These are phyloP conservation scores for Boletus insuetus DNA, from an alignment of 768 basidiomycete genomes.

Conservation along the genomic window DNA sequence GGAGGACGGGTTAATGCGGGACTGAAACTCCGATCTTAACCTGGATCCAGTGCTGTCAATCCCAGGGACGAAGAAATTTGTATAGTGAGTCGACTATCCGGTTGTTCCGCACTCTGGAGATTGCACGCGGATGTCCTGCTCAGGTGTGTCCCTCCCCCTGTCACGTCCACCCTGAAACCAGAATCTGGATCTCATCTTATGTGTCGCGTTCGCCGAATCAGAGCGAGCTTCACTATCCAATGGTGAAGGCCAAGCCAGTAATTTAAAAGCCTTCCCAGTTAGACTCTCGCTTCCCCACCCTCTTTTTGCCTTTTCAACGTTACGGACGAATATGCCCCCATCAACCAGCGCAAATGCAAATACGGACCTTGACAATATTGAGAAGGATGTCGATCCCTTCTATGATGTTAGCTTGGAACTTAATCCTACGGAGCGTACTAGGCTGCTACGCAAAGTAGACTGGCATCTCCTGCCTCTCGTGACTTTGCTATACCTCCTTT, in stretches of 20 bases:
- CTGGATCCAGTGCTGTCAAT: too few relatives aligned
- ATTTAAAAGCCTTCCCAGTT: too few relatives aligned
- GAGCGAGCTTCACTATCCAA: neutral
- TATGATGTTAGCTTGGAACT: constrained; percentile 1
- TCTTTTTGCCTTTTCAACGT: neutral
- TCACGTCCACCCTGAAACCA: too few relatives aligned
- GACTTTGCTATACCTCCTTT: constrained; percentile 42
- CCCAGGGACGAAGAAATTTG: too few relatives aligned
- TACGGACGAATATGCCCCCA: constrained; percentile 6
- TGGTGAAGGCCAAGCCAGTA: neutral
- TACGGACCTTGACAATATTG: neutral
- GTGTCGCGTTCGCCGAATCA: neutral
- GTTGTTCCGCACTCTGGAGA: too few relatives aligned
- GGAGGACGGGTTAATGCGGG: too few relatives aligned
- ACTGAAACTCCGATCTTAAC: too few relatives aligned
- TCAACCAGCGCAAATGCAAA: constrained; percentile 1
- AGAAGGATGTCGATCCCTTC: constrained; percentile 5
- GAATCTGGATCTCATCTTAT: too few relatives aligned
- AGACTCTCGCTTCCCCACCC: neutral
- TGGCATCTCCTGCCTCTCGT: constrained; percentile 44
- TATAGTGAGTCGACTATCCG: too few relatives aligned
- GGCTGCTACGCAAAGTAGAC: constrained; percentile 41
- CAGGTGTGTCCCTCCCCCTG: too few relatives aligned
- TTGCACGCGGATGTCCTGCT: too few relatives aligned
- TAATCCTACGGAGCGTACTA: constrained; percentile 19